A percentile compares a stretch with the other conserved stretches of the same genome.
Conservation (phyloP, 2,329 filamentous ascomycete species). For the Cordyceps pruinosa region DNA sequence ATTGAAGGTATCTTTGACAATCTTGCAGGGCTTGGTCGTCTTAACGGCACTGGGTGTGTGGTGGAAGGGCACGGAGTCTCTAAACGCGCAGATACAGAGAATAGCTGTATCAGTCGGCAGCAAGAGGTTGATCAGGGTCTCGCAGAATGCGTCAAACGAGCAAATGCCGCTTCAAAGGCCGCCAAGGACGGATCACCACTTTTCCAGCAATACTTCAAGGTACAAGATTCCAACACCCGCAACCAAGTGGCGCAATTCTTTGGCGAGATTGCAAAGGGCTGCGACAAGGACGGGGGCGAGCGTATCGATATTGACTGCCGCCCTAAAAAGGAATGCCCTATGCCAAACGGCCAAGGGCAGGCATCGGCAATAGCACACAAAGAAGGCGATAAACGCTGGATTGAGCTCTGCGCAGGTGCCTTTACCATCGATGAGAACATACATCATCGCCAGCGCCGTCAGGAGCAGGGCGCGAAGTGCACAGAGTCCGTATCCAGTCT, state of each 20-base stretch:
- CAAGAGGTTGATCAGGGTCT: neutral
- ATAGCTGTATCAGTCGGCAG: neutral
- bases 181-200: neutral
- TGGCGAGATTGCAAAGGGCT: neutral
- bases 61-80: neutral
- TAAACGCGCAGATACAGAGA: neutral
- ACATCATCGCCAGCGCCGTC: neutral
- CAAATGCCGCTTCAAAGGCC: neutral
- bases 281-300: neutral
- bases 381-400: neutral
- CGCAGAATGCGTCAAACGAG: neutral
- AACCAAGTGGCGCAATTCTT: neutral
- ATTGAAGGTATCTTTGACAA: neutral
- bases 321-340: neutral
- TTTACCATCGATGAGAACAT: neutral
- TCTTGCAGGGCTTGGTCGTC: neutral
- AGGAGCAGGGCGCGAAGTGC: neutral
- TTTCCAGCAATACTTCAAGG: neutral
- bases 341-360: neutral
- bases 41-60: neutral
- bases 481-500: neutral
- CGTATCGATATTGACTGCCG: neutral
- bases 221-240: neutral
- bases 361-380: neutral
- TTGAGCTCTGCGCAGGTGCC: neutral